phyloP scores from a whole-genome alignment of 2,329 filamentous ascomycete species.

The Biscogniauxia marginata region DNA sequence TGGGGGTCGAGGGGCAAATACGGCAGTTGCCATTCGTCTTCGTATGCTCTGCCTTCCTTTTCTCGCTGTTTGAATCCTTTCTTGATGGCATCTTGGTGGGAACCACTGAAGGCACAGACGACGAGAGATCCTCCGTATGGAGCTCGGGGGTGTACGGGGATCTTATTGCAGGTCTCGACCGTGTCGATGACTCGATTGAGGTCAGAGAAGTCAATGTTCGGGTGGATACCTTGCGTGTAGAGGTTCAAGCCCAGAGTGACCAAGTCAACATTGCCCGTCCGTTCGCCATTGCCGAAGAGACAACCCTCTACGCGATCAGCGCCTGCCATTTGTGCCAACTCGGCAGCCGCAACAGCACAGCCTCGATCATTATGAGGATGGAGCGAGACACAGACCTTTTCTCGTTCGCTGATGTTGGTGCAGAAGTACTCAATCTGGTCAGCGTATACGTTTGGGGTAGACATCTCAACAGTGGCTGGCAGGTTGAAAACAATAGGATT shows the following conservation, averaged over 20 bases:
- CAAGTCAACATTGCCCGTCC: constrained; percentile 93
- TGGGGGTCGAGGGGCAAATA: constrained; percentile 91
- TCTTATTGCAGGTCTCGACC: constrained; percentile 92
- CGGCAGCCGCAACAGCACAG: constrained; percentile 83
- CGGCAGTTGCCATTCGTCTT: constrained; percentile 78
- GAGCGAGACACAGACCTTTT: constrained; percentile 84
- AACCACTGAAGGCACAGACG: constrained; percentile 88
- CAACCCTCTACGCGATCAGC: constrained; percentile 93
- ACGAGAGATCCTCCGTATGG: constrained; percentile 91
- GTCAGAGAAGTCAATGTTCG: constrained; percentile 87
- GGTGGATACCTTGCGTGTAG: constrained; percentile 88
- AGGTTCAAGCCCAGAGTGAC: constrained; percentile 91
- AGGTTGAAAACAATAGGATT: constrained; percentile 95
- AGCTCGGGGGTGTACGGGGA: constrained; percentile 83
- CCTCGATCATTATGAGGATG: constrained; percentile 96
- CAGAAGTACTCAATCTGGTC: constrained; percentile 98
- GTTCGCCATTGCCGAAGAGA: constrained; percentile 90
- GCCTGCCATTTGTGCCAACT: constrained; percentile 93
- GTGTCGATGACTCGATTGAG: constrained; percentile 81
- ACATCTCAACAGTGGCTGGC: constrained; percentile 91
- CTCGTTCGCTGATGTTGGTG: constrained; percentile 75
- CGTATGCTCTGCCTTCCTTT: constrained; percentile 52
- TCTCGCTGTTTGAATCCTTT: constrained; percentile 80
- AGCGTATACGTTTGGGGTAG: constrained; percentile 92
- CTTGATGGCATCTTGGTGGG: constrained; percentile 94